Base-by-base conservation (phyloP, 2,329 filamentous ascomycete species). In the Hymenoscyphus linearis region DNA sequence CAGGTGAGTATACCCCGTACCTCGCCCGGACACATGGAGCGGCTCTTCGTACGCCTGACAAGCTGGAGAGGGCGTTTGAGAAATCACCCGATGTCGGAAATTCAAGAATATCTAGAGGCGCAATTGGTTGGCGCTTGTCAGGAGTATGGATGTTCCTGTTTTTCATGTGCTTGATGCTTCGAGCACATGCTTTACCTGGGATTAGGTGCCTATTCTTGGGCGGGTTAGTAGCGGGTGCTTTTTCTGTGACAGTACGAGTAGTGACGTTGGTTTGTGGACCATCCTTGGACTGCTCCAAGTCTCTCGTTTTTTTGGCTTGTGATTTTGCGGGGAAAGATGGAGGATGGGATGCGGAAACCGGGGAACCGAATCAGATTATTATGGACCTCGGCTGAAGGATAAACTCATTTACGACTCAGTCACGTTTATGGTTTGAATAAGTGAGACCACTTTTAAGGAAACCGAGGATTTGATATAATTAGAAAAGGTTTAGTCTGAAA, bases 291-390 rank as follows among this genome's bases (percentile, higher is more conserved):
- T n/a, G 31, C 13, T 35, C 14, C 18, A 31, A 27, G 27, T 7
- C 27, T 31, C 27, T 31, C 9, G 9, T 31, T 31, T 52, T 31
- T 52, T 58, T 36, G 59, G 31, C 55, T 58, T 58, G 47, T 58
- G 60, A 54, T 35, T 47, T 52, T 58, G 50, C 44, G 55, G 44
- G 55, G 60, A 36, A 31, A 14, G 18, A 40, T 1, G 4, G 36
- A 37, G 35, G 35, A 12, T n/a, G n/a, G n/a, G n/a, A n/a, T n/a
- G n/a, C n/a, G n/a, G n/a, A n/a, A n/a, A 14, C 35, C 35, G 35
- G 12, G 35, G 35, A 37, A 9, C 40, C 40, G 40, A 47, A 12
- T 47, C 40, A 18, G n/a, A 22, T 18, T 18, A 47, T n/a, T 16
- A 40, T n/a, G 16, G 37, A 40, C 40, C 40, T 47, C 40, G 40